Evolutionary conservation across 2,329 filamentous ascomycete species (phyloP), one percentile per base, ranked within the genome.

Genomic region (Orbilia javanica): DNA sequence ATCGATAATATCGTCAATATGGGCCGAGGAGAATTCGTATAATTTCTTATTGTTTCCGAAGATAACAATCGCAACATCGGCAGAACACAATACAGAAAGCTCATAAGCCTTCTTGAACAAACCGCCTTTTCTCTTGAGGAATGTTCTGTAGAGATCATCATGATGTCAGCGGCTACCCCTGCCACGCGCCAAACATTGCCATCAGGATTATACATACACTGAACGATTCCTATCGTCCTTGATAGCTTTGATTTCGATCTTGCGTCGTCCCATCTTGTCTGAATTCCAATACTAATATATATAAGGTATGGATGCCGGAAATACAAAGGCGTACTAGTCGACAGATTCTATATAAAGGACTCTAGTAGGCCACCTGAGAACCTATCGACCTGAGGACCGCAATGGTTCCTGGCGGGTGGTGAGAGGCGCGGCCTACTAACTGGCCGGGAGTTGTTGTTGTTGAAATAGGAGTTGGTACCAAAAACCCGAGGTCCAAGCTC

Each of bases 191-290:
- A 10, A 6, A 27, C 13, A 44, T 53, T 25, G 31, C 7, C 11
- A 42, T 13, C n/a, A 18, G 36, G 36, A 10, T 11, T 15, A n/a
- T 74, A 87, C 93, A 85, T 93, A 97, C 94, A 97, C 94, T 83
- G 94, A 97, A 84, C 94, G 93, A 84, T 97, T 97, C 83, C 94
- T 90, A 86, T 97, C 94, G 90, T 97, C 94, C 86, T 97, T 97
- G 88, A 98, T 98, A 82, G 95, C 93, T 87, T 97, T 97, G 88
- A 99, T 98, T 87, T 98, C 96, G 84, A 99, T 99, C 90, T 99
- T 99, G 89, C 96, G 91, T 85, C 96, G 91, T 85, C 96, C 96
- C 96, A 99, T 99, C 67, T 79, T 86, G 83, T 8, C 11, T 34
- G 18, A 42, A 8, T 60, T 39, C 3, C n/a, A 39, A 39, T 1